Base-by-base conservation (phyloP, 306 rosid genomes). In the Cicer arietinum region DNA sequence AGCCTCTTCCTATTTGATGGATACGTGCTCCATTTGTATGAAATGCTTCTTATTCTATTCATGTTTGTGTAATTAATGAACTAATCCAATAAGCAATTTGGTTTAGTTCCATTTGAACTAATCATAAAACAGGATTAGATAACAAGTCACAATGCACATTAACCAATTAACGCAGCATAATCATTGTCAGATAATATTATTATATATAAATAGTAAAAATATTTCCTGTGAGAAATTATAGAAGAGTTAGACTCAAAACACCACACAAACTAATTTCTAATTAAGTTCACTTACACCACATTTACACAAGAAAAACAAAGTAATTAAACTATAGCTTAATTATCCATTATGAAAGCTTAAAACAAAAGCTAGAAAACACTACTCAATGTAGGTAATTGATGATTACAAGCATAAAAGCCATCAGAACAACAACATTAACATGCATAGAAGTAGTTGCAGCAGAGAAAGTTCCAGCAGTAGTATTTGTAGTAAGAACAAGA, bases 401-500 rank as follows among this genome's bases (percentile, higher is more conserved):
- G 11, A 60, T 60, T 59, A 61, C 8, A 66, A 71, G 44, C 50
- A 77, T 8, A 10, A 73, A 78, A 67, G 42, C 37, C 54, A 78
- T 18, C 13, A 11, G 77, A 61, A 12, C 25, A 52, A 17, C 8
- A 25, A 41, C 7, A 56, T 17, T 39, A 71, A 7, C 48, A 73
- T 43, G 83, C 56, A 60, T 42, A 41, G 84, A 67, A 72, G 79
- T 51, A 3, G 88, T 61, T 60, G 86, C 71, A 57, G 85, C 74
- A 16, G 92, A 48, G n/a, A 94, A 87, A 69, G 78, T 82, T 18
- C 97, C 95, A 1, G 73, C 8, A 0, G 74, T 41, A 0, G 93
- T 40, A 51, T 77, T 84, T 2, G 96, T 86, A 22, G 83, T 86
- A 75, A 92, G 75, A 76, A 89, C 90, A 52, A 90, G 85, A 43